Evolutionary conservation across 306 rosid genomes (phyloP), one percentile per base, ranked within the genome.

Genomic region (Cyclanthera cordifolia): DNA sequence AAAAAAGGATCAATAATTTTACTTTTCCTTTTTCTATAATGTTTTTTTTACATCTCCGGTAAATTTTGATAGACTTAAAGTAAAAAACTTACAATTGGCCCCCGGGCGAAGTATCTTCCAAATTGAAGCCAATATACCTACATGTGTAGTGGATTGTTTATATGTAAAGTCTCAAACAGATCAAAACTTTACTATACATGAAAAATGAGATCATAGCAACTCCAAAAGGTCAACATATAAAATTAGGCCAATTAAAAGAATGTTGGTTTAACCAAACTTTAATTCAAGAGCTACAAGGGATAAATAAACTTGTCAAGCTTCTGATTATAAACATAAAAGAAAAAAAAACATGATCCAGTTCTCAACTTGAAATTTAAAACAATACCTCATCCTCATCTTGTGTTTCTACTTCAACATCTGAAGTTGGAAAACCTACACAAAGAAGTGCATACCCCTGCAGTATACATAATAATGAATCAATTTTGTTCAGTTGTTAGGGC

Each of bases 101-200:
- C 99, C 56, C 95, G 85, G 2, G 99, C 99, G 72, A 93, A 93
- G 78, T 93, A 93, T 67, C 97, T 86, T 69, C 99, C 97, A 71
- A 93, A 93, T 76, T 93, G 99, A 82, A 93, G 97, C 97, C 99
- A 93, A 76, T 93, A 93, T 74, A 90, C 99, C 99, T 93, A 87
- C 45, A 82, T 41, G 30, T 7, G 24, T 68, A 74, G 63, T 24
- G 48, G 52, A 75, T 17, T 68, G 30, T 27, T 27, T 27, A 27
- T 1, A 27, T 27, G 30, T 27, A 2, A 28, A 32, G 37, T 32
- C 37, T 32, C 37, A 32, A 32, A 2, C 37, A 32, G 37, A 32
- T 32, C 30, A 4, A 32, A 32, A 32, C 37, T 32, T 32, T 32
- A 28, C 12, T 23, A 2, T 43, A 25, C n/a, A 1, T 41, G 52